A percentile compares a stretch with the other conserved stretches of the same genome.
Conservation (phyloP, 1,284 basidiomycete genomes). For the Cutaneotrichosporon sp. region DNA sequence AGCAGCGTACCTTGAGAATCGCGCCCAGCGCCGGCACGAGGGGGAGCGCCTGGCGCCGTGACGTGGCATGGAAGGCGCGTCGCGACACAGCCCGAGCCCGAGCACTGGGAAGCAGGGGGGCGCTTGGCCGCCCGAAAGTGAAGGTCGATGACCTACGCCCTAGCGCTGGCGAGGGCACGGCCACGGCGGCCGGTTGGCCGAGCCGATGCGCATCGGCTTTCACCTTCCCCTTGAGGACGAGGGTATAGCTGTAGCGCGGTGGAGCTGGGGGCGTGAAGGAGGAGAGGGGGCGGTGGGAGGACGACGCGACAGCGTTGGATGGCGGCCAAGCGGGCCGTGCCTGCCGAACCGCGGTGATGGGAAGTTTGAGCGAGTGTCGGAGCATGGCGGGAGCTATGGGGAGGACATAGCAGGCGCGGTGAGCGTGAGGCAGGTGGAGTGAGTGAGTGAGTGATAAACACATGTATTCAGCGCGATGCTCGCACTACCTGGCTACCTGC, state of each 20-base stretch:
- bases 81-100: neutral
- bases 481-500: no score
- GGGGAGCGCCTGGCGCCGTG: conserved; percentile 44
- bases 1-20: conserved; percentile 44
- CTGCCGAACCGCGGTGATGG: neutral
- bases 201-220: neutral
- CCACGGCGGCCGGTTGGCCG: neutral
- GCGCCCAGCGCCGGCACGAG: conserved; percentile 44
- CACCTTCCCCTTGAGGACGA: neutral
- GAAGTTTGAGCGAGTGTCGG: conserved; percentile 5
- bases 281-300: neutral
- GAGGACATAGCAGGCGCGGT: neutral
- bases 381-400: conserved; percentile 1
- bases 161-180: no score
- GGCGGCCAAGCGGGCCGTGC: neutral
- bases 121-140: neutral
- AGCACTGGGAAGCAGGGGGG: neutral
- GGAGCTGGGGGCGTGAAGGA: neutral
- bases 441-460: neutral
- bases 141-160: no score
- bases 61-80: conserved; percentile 43
- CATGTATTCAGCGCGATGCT: no score
- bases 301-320: conserved; percentile 12
- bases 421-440: neutral
- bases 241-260: neutral